A percentile compares a stretch with the other conserved stretches of the same genome.
These are phyloP conservation scores for Mortierella sp. DNA, from an alignment of 371 early-diverging fungal species.

Conservation along the genomic window DNA sequence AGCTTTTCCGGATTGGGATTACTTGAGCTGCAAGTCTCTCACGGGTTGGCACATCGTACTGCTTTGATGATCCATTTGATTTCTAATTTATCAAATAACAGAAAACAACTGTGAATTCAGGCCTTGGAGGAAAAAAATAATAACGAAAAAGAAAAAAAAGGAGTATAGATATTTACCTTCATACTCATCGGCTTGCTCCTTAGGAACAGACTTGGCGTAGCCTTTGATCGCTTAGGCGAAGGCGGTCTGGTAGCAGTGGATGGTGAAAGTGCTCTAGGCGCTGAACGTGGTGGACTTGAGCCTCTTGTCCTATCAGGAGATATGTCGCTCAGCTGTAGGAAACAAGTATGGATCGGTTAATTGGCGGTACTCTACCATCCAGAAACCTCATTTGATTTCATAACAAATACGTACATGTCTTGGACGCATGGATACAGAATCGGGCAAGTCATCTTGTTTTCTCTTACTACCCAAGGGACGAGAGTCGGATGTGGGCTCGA, in stretches of 20 bases:
- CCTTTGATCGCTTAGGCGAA: constrained; percentile 35
- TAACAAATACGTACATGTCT: not conserved
- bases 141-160: not conserved
- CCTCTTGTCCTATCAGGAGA: not conserved
- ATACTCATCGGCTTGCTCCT: constrained; percentile 43
- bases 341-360: not conserved
- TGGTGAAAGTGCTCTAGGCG: not conserved
- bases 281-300: not conserved
- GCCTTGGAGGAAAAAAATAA: not conserved
- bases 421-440: too few species aligned
- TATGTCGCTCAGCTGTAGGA: not conserved
- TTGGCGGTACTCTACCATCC: too few species aligned
- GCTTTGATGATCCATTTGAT: constrained; percentile 3
- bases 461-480: constrained; percentile 3
- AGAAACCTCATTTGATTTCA: too few species aligned
- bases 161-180: constrained; percentile 14
- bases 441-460: constrained; percentile 10
- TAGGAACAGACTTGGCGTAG: constrained; percentile 32
- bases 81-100: not conserved
- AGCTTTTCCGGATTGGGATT: constrained; percentile 43
- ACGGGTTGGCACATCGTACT: constrained; percentile 27
- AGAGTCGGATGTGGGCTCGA: not conserved
- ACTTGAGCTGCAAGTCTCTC: constrained; percentile 47
- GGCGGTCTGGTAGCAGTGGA: constrained; percentile 14
- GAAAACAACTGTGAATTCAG: not conserved